These are phyloP conservation scores for Candida insectorum DNA, from an alignment of 805 yeast species.

Conservation along the genomic window DNA sequence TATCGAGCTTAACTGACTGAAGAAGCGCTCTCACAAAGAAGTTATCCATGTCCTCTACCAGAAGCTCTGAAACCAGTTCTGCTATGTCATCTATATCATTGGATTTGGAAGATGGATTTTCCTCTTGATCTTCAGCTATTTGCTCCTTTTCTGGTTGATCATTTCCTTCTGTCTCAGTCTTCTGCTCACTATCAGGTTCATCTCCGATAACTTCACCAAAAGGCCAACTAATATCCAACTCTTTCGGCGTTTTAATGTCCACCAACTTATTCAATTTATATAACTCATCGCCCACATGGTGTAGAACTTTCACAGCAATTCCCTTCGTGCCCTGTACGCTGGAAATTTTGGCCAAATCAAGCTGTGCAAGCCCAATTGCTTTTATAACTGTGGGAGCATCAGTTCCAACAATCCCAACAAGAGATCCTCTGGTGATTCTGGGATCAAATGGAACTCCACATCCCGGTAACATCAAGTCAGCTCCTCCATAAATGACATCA, in stretches of 20 bases:
- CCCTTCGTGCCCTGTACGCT: slow-evolving; percentile 66
- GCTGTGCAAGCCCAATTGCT: slow-evolving; percentile 66
- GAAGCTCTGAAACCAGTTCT: slow-evolving; percentile 23
- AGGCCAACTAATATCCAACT: slow-evolving; percentile 38
- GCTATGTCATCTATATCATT: slow-evolving; percentile 12
- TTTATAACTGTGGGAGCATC: slow-evolving; percentile 58
- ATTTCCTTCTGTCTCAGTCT: slow-evolving; percentile 9
- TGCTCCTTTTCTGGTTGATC: not conserved
- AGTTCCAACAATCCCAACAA: slow-evolving; percentile 70
- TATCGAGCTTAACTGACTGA: slow-evolving; percentile 60
- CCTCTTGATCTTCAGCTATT: slow-evolving; percentile 2
- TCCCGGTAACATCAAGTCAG: slow-evolving; percentile 78
- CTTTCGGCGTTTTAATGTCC: slow-evolving; percentile 29
- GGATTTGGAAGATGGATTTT: slow-evolving; percentile 5
- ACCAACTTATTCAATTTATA: slow-evolving; percentile 46
- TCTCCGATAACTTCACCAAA: slow-evolving; percentile 16
- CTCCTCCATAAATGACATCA: slow-evolving; percentile 69
- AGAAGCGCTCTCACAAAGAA: slow-evolving; percentile 69
- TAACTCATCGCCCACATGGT: slow-evolving; percentile 64
- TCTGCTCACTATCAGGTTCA: not conserved
- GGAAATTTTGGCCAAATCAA: slow-evolving; percentile 43
- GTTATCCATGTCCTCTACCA: slow-evolving; percentile 66
- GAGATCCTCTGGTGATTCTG: slow-evolving; percentile 44
- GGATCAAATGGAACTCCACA: slow-evolving; percentile 57
- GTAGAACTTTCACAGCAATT: slow-evolving; percentile 72